Evolutionary conservation across 495 filamentous ascomycete genomes (phyloP).

Genomic region (Penicillium paxilli): DNA sequence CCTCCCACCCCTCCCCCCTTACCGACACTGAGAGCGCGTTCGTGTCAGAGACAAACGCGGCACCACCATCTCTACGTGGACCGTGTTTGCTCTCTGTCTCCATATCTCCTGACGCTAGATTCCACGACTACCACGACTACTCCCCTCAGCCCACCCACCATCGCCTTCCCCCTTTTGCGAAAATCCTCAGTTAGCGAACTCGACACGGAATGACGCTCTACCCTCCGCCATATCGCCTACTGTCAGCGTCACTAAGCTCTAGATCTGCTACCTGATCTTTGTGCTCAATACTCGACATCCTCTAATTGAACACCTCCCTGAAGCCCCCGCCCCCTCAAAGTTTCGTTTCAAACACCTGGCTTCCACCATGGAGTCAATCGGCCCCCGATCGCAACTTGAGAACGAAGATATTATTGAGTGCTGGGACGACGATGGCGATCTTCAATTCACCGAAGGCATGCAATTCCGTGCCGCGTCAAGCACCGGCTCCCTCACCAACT

Average conservation of each 20-base stretch:
- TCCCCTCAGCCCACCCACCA: neutral
- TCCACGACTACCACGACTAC: neutral
- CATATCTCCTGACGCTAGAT: no score
- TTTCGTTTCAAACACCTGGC: neutral
- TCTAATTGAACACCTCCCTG: slow-evolving; percentile 11
- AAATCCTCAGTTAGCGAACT: neutral
- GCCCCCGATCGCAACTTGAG: slow-evolving; percentile 52
- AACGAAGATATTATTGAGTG: slow-evolving; percentile 69
- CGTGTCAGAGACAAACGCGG: no score
- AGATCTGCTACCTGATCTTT: slow-evolving; percentile 23
- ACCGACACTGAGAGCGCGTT: no score
- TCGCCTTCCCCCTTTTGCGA: neutral
- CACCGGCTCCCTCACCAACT: slow-evolving; percentile 53
- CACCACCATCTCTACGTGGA: no score
- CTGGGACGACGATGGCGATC: slow-evolving; percentile 85
- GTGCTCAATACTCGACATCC: slow-evolving; percentile 25
- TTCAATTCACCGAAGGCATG: slow-evolving; percentile 72
- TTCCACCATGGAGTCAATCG: slow-evolving; percentile 52
- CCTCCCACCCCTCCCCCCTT: no score
- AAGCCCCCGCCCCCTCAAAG: neutral
- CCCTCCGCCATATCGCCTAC: slow-evolving; percentile 15
- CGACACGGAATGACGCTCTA: slow-evolving; percentile 38
- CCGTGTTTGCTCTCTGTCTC: no score
- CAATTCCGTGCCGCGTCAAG: slow-evolving; percentile 65
- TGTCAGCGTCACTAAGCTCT: slow-evolving; percentile 25